These are phyloP conservation scores for Cyberlindnera xylosilytica DNA, from an alignment of 805 yeast species.

Conservation along the genomic window DNA sequence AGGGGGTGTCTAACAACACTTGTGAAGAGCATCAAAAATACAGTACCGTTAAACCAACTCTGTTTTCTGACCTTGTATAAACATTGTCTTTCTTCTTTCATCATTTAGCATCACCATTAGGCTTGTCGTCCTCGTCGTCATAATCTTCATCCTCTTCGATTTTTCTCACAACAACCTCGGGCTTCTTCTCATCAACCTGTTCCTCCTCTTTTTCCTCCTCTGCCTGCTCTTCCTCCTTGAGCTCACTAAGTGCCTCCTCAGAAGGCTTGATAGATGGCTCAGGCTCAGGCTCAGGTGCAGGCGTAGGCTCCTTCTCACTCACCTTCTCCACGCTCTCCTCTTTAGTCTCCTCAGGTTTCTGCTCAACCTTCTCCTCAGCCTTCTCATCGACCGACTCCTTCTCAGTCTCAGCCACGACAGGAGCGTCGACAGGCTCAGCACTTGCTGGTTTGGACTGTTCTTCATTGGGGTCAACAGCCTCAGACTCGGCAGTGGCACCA, in stretches of 20 bases:
- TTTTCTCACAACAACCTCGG: conserved; percentile 36
- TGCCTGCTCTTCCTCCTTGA: conserved; percentile 35
- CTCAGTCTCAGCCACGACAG: background rate
- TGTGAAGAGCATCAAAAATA: background rate
- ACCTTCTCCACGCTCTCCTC: too few relatives aligned
- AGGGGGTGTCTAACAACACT: background rate
- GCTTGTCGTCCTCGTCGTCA: conserved; percentile 34
- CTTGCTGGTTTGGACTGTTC: background rate
- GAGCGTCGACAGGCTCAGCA: background rate
- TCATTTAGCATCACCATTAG: conserved; percentile 16
- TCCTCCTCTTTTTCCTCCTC: conserved; percentile 33
- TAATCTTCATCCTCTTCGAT: conserved; percentile 38
- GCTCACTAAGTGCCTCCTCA: conserved; percentile 24
- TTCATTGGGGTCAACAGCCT: conserved; percentile 1
- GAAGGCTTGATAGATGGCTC: conserved; percentile 25
- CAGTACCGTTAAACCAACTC: too few relatives aligned
- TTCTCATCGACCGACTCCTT: background rate
- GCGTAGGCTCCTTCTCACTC: background rate
- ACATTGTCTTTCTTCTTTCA: background rate
- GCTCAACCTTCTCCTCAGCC: too few relatives aligned
- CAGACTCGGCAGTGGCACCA: conserved; percentile 4
- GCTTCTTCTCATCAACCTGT: conserved; percentile 27
- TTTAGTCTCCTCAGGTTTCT: too few relatives aligned
- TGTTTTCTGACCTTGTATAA: too few relatives aligned
- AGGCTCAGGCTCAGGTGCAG: conserved; percentile 8